phyloP scores from a whole-genome alignment of 805 yeast species.

The Suhomyces canberraensis region DNA sequence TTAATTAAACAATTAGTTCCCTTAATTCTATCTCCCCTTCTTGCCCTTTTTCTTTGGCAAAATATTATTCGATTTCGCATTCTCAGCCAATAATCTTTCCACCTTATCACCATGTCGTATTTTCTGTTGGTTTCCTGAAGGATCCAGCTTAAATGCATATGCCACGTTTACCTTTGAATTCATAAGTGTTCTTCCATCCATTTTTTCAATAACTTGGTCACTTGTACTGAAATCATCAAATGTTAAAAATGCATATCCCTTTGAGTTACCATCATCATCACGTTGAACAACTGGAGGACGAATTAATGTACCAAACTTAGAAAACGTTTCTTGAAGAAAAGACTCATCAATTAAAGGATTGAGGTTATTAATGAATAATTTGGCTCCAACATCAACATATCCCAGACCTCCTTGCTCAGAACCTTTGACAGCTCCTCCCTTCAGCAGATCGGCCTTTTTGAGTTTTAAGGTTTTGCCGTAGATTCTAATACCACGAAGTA shows the following conservation, averaged over 20 bases:
- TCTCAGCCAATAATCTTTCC: slow-evolving; percentile 68
- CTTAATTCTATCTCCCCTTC: no score
- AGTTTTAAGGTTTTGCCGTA: slow-evolving; percentile 61
- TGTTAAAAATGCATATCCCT: slow-evolving; percentile 65
- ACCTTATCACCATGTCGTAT: slow-evolving; percentile 71
- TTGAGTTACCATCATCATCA: slow-evolving; percentile 47
- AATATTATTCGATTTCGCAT: slow-evolving; percentile 47
- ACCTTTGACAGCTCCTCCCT: slow-evolving; percentile 2
- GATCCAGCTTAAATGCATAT: slow-evolving; percentile 68
- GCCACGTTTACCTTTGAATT: slow-evolving; percentile 58
- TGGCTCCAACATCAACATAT: slow-evolving; percentile 48
- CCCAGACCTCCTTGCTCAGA: not conserved
- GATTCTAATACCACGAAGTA: slow-evolving; percentile 58
- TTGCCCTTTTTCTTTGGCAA: slow-evolving; percentile 1
- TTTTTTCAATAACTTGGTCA: slow-evolving; percentile 65
- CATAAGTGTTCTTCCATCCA: slow-evolving; percentile 69
- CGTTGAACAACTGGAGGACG: slow-evolving; percentile 49
- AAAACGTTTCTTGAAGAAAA: slow-evolving; percentile 54
- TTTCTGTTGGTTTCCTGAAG: slow-evolving; percentile 39
- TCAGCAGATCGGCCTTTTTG: slow-evolving; percentile 43
- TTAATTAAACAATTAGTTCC: no score
- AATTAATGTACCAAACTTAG: slow-evolving; percentile 63
- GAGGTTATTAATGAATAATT: slow-evolving; percentile 55
- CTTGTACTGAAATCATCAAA: slow-evolving; percentile 63
- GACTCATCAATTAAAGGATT: slow-evolving; percentile 64